Percentiles rank a stretch among this genome's conserved stretches.
Conservation (phyloP, 106 monocot species). For the Vanilla planifolia region DNA sequence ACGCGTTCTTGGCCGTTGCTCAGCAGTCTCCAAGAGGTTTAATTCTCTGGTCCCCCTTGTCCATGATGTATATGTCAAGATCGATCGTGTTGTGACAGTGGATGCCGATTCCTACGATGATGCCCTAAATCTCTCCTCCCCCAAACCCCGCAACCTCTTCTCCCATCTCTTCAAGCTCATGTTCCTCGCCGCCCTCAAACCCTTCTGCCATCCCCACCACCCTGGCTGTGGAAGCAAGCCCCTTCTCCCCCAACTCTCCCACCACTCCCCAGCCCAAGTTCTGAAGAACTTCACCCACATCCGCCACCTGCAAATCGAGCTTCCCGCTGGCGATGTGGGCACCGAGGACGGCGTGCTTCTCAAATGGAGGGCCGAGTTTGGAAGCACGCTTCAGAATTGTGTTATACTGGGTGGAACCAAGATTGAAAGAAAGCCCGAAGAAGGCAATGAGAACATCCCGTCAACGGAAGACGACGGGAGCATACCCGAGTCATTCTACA, state of each 20-base stretch:
- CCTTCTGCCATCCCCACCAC: conserved; percentile 47
- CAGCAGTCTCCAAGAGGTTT: conserved; percentile 64
- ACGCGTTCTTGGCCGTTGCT: conserved; percentile 67
- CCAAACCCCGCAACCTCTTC: conserved; percentile 52
- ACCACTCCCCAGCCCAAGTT: conserved; percentile 75
- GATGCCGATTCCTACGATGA: conserved; percentile 63
- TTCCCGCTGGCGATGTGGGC: conserved; percentile 78
- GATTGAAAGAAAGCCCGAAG: conserved; percentile 27
- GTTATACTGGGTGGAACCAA: conserved; percentile 73
- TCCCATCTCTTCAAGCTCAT: conserved; percentile 63
- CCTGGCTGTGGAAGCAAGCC: conserved; percentile 34
- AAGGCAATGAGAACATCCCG: conserved; percentile 9
- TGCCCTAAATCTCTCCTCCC: conserved; percentile 25
- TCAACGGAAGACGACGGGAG: conserved; percentile 48
- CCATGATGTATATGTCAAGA: conserved; percentile 63
- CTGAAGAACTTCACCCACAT: conserved; percentile 67
- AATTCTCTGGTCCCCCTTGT: conserved; percentile 58
- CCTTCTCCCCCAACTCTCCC: conserved; percentile 68
- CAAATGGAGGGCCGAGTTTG: conserved; percentile 85
- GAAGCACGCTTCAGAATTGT: conserved; percentile 80
- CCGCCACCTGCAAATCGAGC: conserved; percentile 51
- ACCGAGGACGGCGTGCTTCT: conserved; percentile 74
- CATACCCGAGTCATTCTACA: conserved; percentile 90
- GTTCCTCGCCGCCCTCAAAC: conserved; percentile 48
- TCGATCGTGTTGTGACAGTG: conserved; percentile 62